phyloP scores from a whole-genome alignment of 2,329 filamentous ascomycete genomes.

The Hyphodiscus sp. region DNA sequence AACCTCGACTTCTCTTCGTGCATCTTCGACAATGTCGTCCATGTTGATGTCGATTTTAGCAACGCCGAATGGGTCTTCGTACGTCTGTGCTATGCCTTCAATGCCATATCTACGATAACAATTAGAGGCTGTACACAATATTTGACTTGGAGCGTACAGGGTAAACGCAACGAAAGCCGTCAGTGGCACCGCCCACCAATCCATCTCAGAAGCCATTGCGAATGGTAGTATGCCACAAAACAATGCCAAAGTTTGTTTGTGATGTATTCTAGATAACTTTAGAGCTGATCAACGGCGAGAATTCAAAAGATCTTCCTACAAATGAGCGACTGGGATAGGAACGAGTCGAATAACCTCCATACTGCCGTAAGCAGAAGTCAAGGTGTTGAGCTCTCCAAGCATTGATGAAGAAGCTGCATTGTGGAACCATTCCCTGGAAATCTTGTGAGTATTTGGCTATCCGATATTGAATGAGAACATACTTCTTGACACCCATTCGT shows the following conservation, averaged over 20 bases:
- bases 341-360: conserved; percentile 63
- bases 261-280: conserved; percentile 45
- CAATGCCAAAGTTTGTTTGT: conserved; percentile 55
- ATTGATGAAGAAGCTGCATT: conserved; percentile 52
- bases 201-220: conserved; percentile 55
- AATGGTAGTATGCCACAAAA: conserved; percentile 57
- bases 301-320: conserved; percentile 26
- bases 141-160: conserved; percentile 27
- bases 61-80: conserved; percentile 61
- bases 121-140: background rate
- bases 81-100: conserved; percentile 43
- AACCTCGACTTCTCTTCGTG: conserved; percentile 50
- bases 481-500: conserved; percentile 43
- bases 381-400: conserved; percentile 48
- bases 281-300: conserved; percentile 22
- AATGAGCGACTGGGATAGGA: conserved; percentile 55
- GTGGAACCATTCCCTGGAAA: conserved; percentile 47
- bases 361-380: conserved; percentile 52
- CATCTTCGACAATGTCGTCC: conserved; percentile 57
- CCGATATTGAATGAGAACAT: conserved; percentile 1
- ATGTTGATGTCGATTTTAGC: conserved; percentile 63
- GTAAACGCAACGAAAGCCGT: conserved; percentile 56
- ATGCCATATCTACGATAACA: conserved; percentile 45
- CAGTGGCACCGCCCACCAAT: conserved; percentile 55
- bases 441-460: background rate